Evolutionary conservation across 1,139 yeast genomes (phyloP), one percentile per base, ranked within the genome.

Genomic region (Protomyces inundatus): DNA sequence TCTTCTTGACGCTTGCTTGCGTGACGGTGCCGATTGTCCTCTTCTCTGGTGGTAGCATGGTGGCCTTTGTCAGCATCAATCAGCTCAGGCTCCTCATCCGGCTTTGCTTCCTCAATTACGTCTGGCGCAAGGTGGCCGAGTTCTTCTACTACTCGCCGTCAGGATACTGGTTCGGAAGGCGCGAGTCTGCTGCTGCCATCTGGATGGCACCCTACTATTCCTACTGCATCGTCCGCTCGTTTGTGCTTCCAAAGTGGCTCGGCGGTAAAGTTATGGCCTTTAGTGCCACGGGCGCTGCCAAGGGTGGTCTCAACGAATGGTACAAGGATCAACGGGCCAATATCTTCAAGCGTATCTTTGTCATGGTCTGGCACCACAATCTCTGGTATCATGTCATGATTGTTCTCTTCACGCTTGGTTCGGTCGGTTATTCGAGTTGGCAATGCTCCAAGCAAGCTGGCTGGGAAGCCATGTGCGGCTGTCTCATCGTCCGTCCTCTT

Each of bases 41-140:
- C 32, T 30, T 53, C 35, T 53, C 55, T 4, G 45, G 55, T 23
- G 55, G 55, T 6, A 53, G 36, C 30, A 53, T 53, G 55, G 55
- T 53, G 55, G 55, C 55, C 23, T 53, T 30, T 23, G 45, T 36
- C 9, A 37, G 45, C 45, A n/a, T 37, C 42, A n/a, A 14, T 7
- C 45, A 53, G 46, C 36, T 53, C 16, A 30, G 35, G 35, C 45
- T 35, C 30, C 33, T 53, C 4, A 23, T 53, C 14, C 46, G 55
- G n/a, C 45, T 53, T n/a, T 35, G 35, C n/a, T 53, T 53, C 36
- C n/a, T 34, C 33, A 34, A 36, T 33, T 35, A 12, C 30, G 45
- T 34, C 14, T 30, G 34, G 33, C 34, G 33, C 45, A 35, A 34
- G 14, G 35, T 53, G 36, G 33, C 42, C 40, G 55, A 53, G n/a